Conservation (phyloP, 352 stramenopile genomes). For the Blastocystis sp. region DNA sequence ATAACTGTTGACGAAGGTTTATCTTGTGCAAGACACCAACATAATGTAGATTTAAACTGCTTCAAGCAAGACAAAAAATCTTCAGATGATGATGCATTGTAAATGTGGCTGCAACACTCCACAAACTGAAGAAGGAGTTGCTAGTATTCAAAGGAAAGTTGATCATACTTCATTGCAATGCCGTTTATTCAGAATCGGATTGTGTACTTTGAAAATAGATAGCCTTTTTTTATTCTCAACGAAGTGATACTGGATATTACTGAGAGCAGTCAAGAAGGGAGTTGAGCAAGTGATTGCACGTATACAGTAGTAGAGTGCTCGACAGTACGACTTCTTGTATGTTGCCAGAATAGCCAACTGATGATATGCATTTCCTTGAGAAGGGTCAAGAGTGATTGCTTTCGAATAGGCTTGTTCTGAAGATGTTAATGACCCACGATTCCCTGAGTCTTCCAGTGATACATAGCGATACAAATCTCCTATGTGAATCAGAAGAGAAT, state of each 20-base stretch:
- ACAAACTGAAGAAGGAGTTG: neutral
- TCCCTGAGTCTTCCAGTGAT: neutral
- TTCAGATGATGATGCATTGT: neutral
- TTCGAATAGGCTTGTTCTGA: neutral
- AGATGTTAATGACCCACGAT: neutral
- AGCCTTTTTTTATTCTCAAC: neutral
- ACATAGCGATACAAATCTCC: constrained; percentile 4
- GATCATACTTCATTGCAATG: neutral
- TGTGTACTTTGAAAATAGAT: neutral
- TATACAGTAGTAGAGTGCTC: neutral
- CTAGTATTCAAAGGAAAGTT: neutral
- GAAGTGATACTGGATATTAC: neutral
- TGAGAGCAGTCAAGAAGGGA: neutral
- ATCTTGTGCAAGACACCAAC: constrained; percentile 14
- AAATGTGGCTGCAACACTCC: neutral
- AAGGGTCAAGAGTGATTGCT: neutral
- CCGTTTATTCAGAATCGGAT: neutral
- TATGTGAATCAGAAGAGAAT: constrained; percentile 21
- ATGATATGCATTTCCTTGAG: constrained; percentile 7
- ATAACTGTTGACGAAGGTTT: neutral
- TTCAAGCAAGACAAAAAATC: neutral
- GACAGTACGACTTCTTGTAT: neutral
- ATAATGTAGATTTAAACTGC: neutral
- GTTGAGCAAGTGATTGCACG: neutral
- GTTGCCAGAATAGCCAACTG: neutral